Evolutionary conservation across 164 flowering plant species (phyloP).

Genomic region (Aristolochia californica): DNA sequence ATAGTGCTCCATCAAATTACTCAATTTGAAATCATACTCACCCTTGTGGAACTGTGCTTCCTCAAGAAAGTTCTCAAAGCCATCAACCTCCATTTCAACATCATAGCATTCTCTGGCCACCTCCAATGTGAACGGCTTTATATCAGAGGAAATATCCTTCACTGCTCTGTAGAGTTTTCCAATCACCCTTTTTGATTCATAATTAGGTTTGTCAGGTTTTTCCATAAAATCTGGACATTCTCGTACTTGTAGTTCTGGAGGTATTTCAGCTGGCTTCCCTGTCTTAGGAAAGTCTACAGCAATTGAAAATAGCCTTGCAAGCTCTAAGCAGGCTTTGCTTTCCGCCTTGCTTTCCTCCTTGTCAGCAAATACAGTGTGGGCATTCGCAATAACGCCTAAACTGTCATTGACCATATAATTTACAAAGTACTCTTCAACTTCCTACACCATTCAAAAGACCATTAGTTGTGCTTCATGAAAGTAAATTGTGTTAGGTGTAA

Average conservation of each 20-base stretch:
- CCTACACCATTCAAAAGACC: slow-evolving; percentile 27
- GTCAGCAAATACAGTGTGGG: slow-evolving; percentile 75
- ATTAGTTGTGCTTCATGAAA: not conserved
- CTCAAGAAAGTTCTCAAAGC: slow-evolving; percentile 44
- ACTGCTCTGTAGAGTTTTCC: slow-evolving; percentile 51
- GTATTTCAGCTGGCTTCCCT: slow-evolving; percentile 71
- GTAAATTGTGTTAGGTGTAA: too few relatives aligned
- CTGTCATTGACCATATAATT: slow-evolving; percentile 77
- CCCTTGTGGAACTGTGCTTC: slow-evolving; percentile 59
- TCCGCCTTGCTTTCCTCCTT: slow-evolving; percentile 35
- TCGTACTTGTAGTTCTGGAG: slow-evolving; percentile 38
- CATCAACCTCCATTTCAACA: slow-evolving; percentile 61
- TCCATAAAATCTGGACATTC: slow-evolving; percentile 92
- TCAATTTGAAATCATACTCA: slow-evolving; percentile 55
- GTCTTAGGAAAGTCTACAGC: slow-evolving; percentile 90
- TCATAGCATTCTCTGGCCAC: slow-evolving; percentile 54
- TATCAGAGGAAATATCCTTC: slow-evolving; percentile 29
- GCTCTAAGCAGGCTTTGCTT: slow-evolving; percentile 42
- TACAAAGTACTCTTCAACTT: slow-evolving; percentile 60
- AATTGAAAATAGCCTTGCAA: slow-evolving; percentile 53
- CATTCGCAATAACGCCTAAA: slow-evolving; percentile 71
- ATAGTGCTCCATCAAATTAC: slow-evolving; percentile 62
- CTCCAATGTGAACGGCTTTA: slow-evolving; percentile 39
- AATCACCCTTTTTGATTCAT: slow-evolving; percentile 32
- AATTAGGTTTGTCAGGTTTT: slow-evolving; percentile 60